These are phyloP conservation scores for Pythium rishiriense DNA, from an alignment of 352 stramenopile species.

Conservation along the genomic window DNA sequence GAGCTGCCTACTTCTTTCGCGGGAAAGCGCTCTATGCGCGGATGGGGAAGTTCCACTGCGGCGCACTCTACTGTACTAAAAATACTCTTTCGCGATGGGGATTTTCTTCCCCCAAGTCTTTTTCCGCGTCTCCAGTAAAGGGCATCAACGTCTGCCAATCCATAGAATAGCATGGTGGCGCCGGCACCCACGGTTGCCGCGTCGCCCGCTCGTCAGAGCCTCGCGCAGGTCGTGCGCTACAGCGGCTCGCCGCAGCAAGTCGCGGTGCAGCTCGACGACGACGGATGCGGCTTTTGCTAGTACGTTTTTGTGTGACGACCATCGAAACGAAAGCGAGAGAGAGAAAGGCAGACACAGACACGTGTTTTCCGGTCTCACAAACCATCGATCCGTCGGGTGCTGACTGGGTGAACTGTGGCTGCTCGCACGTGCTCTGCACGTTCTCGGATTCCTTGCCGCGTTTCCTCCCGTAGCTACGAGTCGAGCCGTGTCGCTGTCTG, in stretches of 20 bases:
- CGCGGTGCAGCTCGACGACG: slow-evolving; percentile 54
- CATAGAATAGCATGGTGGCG: slow-evolving; percentile 5
- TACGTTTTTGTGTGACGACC: slow-evolving; percentile 27
- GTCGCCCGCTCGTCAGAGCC: slow-evolving; percentile 7
- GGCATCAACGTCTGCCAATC: too few relatives aligned
- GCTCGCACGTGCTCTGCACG: neutral
- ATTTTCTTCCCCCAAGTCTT: too few relatives aligned
- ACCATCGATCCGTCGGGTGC: too few relatives aligned
- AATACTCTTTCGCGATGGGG: neutral
- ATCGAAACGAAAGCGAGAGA: too few relatives aligned
- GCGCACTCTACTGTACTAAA: too few relatives aligned
- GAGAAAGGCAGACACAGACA: too few relatives aligned
- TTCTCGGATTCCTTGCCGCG: slow-evolving; percentile 1
- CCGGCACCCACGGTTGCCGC: neutral
- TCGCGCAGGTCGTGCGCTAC: slow-evolving; percentile 35
- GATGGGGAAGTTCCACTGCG: too few relatives aligned
- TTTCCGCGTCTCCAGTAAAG: too few relatives aligned
- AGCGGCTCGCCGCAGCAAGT: slow-evolving; percentile 36
- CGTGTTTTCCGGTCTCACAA: too few relatives aligned
- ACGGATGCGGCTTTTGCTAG: slow-evolving; percentile 75
- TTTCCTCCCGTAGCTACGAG: slow-evolving; percentile 39
- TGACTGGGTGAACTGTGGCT: too few relatives aligned
- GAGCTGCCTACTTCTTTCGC: too few relatives aligned
- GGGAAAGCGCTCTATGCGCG: too few relatives aligned
- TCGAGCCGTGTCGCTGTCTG: slow-evolving; percentile 68